Percentiles rank a stretch among this genome's conserved stretches.
Conservation (phyloP, 805 yeast species). For the Yarrowia alimentaria region DNA sequence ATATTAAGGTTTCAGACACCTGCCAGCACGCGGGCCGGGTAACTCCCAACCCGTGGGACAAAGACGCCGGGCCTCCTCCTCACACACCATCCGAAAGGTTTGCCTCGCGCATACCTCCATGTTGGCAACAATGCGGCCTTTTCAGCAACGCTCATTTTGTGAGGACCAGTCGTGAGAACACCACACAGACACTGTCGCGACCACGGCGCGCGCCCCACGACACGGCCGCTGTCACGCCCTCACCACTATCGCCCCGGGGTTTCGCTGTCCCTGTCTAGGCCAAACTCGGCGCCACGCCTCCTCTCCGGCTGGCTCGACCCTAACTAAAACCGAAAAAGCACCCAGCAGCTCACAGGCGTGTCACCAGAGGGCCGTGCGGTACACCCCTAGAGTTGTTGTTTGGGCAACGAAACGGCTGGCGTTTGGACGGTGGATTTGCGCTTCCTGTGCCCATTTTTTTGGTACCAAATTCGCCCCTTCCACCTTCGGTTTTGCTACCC, state of each 20-base stretch:
- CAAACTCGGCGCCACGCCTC: conserved; percentile 16
- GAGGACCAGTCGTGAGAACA: not conserved
- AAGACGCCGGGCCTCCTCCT: conserved; percentile 19
- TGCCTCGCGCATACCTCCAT: conserved; percentile 26
- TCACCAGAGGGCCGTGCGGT: conserved; percentile 24
- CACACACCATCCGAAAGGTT: conserved; percentile 23
- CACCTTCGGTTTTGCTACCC: not conserved
- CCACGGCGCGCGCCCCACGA: not conserved
- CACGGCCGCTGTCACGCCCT: not conserved
- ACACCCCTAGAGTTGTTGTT: too few relatives aligned
- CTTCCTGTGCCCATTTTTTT: not conserved
- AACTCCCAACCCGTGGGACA: conserved; percentile 21
- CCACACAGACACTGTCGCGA: not conserved
- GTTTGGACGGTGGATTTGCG: not conserved
- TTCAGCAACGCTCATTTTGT: not conserved
- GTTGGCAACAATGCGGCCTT: conserved; percentile 27
- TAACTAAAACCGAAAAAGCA: conserved; percentile 25
- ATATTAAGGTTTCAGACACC: not conserved
- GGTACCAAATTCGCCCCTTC: not conserved
- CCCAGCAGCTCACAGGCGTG: conserved; percentile 28
- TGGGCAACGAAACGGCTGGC: too few relatives aligned
- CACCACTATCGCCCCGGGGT: not conserved
- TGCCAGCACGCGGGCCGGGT: not conserved
- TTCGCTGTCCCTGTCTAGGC: not conserved
- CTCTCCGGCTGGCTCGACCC: conserved; percentile 27